phyloP scores from a whole-genome alignment of 2,329 filamentous ascomycete species.

The Monilinia laxa region DNA sequence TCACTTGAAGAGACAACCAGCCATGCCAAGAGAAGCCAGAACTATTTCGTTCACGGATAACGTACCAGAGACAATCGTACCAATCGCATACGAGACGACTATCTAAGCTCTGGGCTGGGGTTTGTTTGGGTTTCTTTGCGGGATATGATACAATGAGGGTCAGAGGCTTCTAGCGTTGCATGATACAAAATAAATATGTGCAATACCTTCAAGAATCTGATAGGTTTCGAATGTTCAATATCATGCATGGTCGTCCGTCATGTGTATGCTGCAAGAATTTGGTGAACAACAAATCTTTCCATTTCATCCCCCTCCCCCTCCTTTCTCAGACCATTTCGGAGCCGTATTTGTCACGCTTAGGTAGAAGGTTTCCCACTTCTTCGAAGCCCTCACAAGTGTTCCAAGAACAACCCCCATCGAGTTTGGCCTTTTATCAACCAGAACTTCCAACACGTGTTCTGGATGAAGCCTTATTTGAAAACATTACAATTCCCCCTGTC shows the following conservation, averaged over 20 bases:
- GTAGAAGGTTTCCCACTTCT: constrained; percentile 34
- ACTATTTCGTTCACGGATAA: constrained; percentile 79
- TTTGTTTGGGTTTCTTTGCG: constrained; percentile 40
- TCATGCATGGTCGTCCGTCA: constrained; percentile 1
- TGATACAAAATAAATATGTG: constrained; percentile 38
- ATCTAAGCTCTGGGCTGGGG: constrained; percentile 61
- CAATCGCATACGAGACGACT: constrained; percentile 95
- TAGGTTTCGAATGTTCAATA: constrained; percentile 17
- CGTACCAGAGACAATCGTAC: constrained; percentile 85
- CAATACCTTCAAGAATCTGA: constrained; percentile 38
- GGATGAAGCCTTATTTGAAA: constrained; percentile 12
- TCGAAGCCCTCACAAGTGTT: constrained; percentile 37
- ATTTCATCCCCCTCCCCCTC: not conserved
- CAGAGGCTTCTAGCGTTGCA: constrained; percentile 39
- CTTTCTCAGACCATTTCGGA: constrained; percentile 17
- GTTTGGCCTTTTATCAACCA: constrained; percentile 15
- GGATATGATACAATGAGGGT: constrained; percentile 35
- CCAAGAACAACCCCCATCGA: constrained; percentile 29
- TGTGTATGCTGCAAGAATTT: constrained; percentile 8
- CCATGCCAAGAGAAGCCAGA: constrained; percentile 74
- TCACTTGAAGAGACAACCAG: constrained; percentile 89
- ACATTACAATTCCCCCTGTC: not conserved
- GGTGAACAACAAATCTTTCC: not conserved
- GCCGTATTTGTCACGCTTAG: constrained; percentile 38
- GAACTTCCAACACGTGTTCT: constrained; percentile 11